Base-by-base conservation (phyloP, 352 stramenopile species). In the Peronospora belbahrii region DNA sequence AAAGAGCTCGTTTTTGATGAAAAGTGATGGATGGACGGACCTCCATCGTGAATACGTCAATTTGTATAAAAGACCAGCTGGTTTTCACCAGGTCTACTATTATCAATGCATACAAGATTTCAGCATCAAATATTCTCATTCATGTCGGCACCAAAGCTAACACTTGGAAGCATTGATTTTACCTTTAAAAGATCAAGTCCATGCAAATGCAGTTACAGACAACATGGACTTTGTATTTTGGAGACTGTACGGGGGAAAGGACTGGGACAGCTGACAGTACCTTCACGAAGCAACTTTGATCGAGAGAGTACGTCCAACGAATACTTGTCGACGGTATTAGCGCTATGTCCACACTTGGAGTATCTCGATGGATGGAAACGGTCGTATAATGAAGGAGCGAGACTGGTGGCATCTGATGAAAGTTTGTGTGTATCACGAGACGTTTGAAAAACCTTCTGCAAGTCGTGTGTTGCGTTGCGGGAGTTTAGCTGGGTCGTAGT, bases 401-500 rank as follows among this genome's bases (percentile, higher is more conserved):
- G 63, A 36, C 33, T 77, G 7, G 55, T 76, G 14, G 36, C 54
- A 8, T 77, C 55, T 0, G 56, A 76, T 33, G 62, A 72, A 28
- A 74, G 57, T 50, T 46, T 70, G 30, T 58, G 57, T 46, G 47
- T 68, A 10, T 47, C 57, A 10, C 31, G 56, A 7, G 48, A 63
- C 17, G 49, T 73, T 2, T 83, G 71, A 71, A 63, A 54, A 4
- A 30, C 22, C 2, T 86, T 83, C 37, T 81, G 71, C 28, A 39
- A 47, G 6, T 52, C 48, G 3, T 83, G 74, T 20, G 40, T 52
- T 13, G 27, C 42, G 0, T 39, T 86, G 35, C 57, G 69, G 6
- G 74, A 83, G 48, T 79, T 86, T 50, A 80, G 74, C 40, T 86
- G 74, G 74, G 63, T 76, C n/a, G 55, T 83, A 11, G 56, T 86